Evolutionary conservation across 306 rosid species (phyloP), one percentile per base, ranked within the genome.

Genomic region (Cucumis cinereus): DNA sequence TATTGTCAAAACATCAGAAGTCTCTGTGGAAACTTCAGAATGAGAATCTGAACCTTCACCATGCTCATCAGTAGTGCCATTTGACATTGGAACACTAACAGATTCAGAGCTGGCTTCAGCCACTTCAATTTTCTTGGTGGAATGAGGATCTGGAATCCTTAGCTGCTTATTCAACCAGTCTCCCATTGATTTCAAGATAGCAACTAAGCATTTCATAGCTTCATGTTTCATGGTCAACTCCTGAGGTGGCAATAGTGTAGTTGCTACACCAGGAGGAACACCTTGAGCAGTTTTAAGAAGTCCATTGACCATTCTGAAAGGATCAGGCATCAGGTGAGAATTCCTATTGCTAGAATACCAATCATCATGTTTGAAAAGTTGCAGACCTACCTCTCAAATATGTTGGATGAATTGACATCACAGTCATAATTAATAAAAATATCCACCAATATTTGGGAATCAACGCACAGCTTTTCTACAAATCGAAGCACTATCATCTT

Each of bases 211-310:
- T 83, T 87, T 95, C 99, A 92, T 89, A 79, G 99, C 93, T 86
- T 95, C 98, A 81, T 90, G 86, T 85, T 90, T 90, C 87, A 95
- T 88, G 61, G 92, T 85, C 79, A 83, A 87, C 81, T 95, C 99
- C 84, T 95, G 99, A 63, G 93, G 93, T 55, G 99, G 98, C 87
- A 92, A 81, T 66, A 95, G 89, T 54, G 98, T 84, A 77, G 97
- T 92, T 28, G 82, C 86, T 68, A 85, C 93, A 87, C 97, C 99
- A 79, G 98, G 93, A 54, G 99, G 97, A n/a, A 83, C 89, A 79
- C 99, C 99, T 90, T 95, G 99, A 19, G 99, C 97, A 81, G 99
- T 95, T 83, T 95, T 95, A 81, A 95, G 98, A 82, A 95, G 99
- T 79, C 99, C 98, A 86, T 90, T 95, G 79, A 95, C 99, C 96